phyloP scores from a whole-genome alignment of 2,329 filamentous ascomycete genomes.

The Penicillium sumatraense region DNA sequence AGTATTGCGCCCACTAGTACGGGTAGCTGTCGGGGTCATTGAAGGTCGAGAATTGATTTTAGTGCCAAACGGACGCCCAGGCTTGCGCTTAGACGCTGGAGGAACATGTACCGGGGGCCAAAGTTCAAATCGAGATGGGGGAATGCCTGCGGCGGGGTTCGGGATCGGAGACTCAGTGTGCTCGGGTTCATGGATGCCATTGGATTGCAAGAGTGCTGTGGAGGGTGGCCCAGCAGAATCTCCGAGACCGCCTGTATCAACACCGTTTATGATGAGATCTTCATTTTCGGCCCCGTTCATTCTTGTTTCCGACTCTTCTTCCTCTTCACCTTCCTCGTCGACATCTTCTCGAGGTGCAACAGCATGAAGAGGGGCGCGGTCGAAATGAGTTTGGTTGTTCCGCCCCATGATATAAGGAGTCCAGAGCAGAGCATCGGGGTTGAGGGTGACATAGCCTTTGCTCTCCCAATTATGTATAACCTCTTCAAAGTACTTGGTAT shows the following conservation, averaged over 20 bases:
- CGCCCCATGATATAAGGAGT: constrained; percentile 97
- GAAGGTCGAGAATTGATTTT: constrained; percentile 27
- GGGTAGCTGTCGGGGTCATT: constrained; percentile 38
- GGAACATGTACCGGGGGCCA: constrained; percentile 47
- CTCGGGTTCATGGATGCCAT: constrained; percentile 29
- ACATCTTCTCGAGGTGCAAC: constrained; percentile 81
- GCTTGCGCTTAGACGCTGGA: constrained; percentile 37
- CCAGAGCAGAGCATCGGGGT: constrained; percentile 83
- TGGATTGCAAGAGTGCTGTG: constrained; percentile 33
- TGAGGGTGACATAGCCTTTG: constrained; percentile 85
- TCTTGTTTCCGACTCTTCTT: constrained; percentile 14
- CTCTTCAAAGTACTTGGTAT: constrained; percentile 81
- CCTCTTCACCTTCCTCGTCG: constrained; percentile 40
- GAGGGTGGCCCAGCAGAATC: constrained; percentile 42
- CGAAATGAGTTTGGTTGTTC: constrained; percentile 79
- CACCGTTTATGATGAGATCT: constrained; percentile 21
- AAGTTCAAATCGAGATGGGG: constrained; percentile 49
- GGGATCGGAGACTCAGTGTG: constrained; percentile 18
- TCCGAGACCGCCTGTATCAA: constrained; percentile 20
- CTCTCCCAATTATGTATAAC: constrained; percentile 88
- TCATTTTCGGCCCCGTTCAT: constrained; percentile 23
- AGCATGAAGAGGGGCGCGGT: constrained; percentile 80
- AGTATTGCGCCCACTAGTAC: constrained; percentile 42
- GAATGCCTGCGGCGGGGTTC: constrained; percentile 42
- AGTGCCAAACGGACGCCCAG: constrained; percentile 44